A percentile compares a stretch with the other conserved stretches of the same genome.
Evolutionary conservation across 2,329 filamentous ascomycete species (phyloP).

Genomic region (Aphanoascus verrucosus): DNA sequence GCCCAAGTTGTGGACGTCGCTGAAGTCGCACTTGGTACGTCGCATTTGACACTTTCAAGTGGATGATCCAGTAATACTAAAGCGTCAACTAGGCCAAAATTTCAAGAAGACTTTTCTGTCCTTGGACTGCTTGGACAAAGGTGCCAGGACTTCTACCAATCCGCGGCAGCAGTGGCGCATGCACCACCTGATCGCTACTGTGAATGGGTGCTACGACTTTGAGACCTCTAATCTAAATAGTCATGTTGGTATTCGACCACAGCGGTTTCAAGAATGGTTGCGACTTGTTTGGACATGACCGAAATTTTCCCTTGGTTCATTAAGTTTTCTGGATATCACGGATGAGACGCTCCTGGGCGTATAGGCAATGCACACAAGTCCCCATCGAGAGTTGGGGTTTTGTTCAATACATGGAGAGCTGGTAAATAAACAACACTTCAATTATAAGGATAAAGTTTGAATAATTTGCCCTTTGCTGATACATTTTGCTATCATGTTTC

Average conservation of each 20-base stretch:
- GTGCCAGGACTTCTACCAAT: conserved; percentile 27
- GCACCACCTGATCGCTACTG: conserved; percentile 55
- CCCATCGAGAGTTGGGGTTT: too few relatives aligned
- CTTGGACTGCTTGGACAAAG: conserved; percentile 19
- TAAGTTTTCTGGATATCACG: too few relatives aligned
- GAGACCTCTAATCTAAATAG: conserved; percentile 50
- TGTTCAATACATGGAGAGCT: too few relatives aligned
- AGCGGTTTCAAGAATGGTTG: conserved; percentile 48
- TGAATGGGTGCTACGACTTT: conserved; percentile 58
- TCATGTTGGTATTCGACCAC: conserved; percentile 39
- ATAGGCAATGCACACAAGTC: too few relatives aligned
- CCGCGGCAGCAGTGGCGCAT: conserved; percentile 34
- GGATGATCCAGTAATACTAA: too few relatives aligned
- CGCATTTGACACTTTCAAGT: too few relatives aligned
- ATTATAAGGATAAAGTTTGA: too few relatives aligned
- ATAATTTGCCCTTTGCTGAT: too few relatives aligned
- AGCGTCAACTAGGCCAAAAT: conserved; percentile 18
- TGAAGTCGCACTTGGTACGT: conserved; percentile 38
- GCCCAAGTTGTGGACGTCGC: conserved; percentile 49
- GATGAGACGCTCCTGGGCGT: too few relatives aligned
- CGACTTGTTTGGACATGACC: conserved; percentile 34
- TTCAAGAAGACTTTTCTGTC: conserved; percentile 22
- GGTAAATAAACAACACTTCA: too few relatives aligned
- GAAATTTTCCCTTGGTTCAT: neutral
- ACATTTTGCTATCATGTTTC: too few relatives aligned